Evolutionary conservation across 2,329 filamentous ascomycete species (phyloP), one percentile per base, ranked within the genome.

Genomic region (Colletotrichum agaves): DNA sequence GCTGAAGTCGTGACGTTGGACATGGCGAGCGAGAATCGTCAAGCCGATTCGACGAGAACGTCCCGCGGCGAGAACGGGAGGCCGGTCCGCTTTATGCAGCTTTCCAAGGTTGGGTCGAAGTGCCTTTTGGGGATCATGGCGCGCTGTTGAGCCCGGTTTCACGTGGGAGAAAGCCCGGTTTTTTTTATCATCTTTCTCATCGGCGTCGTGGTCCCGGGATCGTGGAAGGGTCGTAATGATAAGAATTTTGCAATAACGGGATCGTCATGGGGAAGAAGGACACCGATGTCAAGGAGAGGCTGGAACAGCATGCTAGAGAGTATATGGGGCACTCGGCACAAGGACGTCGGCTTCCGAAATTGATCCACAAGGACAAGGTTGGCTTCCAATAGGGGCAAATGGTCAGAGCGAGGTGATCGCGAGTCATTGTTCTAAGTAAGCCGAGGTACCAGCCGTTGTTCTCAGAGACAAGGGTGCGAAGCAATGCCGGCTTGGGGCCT

Each of bases 341-440:
- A n/a, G n/a, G n/a, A n/a, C n/a, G n/a, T n/a, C n/a, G n/a, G 39
- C 43, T 19, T 6, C 19, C 33, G 8, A 57, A 19, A 67, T 44
- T 67, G 44, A 56, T 17, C 15, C 27, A 41, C 63, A 67, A 31
- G 63, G 58, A 62, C 58, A 67, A 43, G 63, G 63, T 62, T 62
- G 10, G 31, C 23, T 61, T 33, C 15, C 21, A 17, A 33, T 27
- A 58, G n/a, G 58, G 58, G 57, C 58, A 43, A 46, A 23, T 39
- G 7, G 17, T 50, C 41, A 43, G 23, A 23, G 44, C 57, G 50
- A 62, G 15, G 50, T 23, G 41, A 62, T 67, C 23, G 8, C 58
- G 63, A 67, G 63, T 67, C 63, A 67, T 62, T 23, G 35, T 8
- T 31, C 15, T 43, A 15, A 59, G 35, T 52, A n/a, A n/a, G n/a